A percentile compares a stretch with the other conserved stretches of the same genome.
phyloP scores from a whole-genome alignment of 257 asterid genomes.

The Solanum sitiens region DNA sequence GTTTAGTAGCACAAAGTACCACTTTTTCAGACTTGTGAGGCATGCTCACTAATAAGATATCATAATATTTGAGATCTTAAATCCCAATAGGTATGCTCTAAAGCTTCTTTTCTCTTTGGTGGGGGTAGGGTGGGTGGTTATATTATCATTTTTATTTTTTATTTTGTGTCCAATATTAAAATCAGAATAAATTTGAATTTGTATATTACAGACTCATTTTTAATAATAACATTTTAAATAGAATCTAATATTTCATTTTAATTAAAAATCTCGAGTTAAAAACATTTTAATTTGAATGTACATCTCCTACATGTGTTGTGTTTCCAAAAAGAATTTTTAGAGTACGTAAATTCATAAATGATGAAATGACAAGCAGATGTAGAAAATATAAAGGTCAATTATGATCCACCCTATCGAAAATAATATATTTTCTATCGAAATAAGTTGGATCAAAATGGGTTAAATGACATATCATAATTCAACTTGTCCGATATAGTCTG shows the following conservation, averaged over 20 bases:
- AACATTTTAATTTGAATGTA: no score
- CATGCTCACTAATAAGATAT: background rate
- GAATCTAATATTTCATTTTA: no score
- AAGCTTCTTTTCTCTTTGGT: background rate
- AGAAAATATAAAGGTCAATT: background rate
- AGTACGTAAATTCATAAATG: background rate
- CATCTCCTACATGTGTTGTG: background rate
- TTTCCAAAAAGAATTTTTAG: background rate
- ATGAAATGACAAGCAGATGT: background rate
- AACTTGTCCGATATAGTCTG: background rate
- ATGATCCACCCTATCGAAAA: background rate
- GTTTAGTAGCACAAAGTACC: background rate
- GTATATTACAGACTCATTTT: no score
- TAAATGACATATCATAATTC: background rate
- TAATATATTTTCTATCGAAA: background rate
- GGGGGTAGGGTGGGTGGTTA: no score
- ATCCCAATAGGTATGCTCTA: background rate
- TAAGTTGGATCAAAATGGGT: background rate
- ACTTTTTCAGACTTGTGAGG: background rate
- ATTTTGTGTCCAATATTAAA: no score
- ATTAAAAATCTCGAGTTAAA: no score
- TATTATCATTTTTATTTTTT: no score
- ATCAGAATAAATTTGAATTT: no score
- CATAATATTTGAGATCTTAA: background rate
- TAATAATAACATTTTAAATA: no score